Conservation (phyloP, 139 green algal genomes). For the Chlorella sp. region DNA sequence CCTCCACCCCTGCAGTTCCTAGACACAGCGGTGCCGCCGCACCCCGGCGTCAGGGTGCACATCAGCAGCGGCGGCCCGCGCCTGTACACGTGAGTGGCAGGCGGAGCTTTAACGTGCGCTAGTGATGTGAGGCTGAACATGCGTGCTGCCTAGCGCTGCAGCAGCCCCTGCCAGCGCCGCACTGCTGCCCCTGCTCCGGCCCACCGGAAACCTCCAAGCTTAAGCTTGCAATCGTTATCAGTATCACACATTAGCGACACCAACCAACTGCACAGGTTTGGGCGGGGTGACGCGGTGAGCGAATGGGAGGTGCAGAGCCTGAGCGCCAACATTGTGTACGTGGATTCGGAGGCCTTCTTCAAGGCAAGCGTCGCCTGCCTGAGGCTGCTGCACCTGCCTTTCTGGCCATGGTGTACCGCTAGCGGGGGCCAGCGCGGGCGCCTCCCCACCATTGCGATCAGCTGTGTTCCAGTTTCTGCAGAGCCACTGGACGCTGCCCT, state of each 20-base stretch:
- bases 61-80: conserved; percentile 12
- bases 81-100: conserved; percentile 18
- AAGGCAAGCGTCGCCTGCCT: not conserved
- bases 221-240: too few species aligned
- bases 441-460: too few species aligned
- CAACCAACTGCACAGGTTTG: not conserved
- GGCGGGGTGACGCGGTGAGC: conserved; percentile 3
- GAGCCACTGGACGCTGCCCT: not conserved
- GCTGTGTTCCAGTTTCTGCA: too few species aligned
- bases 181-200: too few species aligned
- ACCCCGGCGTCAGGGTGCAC: conserved; percentile 13
- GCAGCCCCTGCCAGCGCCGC: too few species aligned
- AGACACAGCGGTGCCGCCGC: not conserved
- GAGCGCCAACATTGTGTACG: not conserved
- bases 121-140: not conserved
- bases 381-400: too few species aligned
- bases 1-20: conserved; percentile 2
- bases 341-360: not conserved
- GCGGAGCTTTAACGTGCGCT: too few species aligned
- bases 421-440: too few species aligned
- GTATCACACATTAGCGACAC: too few species aligned
- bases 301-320: conserved; percentile 20
- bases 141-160: not conserved
- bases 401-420: too few species aligned
- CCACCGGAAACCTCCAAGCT: too few species aligned